A percentile compares a stretch with the other conserved stretches of the same genome.
These are phyloP conservation scores for Suillus plorans DNA, from an alignment of 768 basidiomycete species.

Conservation along the genomic window DNA sequence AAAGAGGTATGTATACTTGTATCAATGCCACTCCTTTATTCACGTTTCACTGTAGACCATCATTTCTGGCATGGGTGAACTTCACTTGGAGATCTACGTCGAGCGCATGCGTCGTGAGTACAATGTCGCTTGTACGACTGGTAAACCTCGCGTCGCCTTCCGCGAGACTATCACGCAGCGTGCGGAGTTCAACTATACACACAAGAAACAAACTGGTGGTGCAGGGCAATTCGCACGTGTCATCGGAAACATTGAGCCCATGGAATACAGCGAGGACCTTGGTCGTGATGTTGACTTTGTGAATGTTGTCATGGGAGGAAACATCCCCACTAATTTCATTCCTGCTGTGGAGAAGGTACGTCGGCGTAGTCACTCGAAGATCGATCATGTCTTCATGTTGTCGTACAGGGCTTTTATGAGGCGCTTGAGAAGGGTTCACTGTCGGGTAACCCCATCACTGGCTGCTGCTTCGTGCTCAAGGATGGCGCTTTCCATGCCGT, in stretches of 20 bases:
- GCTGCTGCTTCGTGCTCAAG: slow-evolving; percentile 82
- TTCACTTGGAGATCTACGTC: slow-evolving; percentile 98
- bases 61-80: slow-evolving; percentile 99
- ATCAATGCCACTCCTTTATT: not conserved
- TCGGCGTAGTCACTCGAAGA: slow-evolving; percentile 2
- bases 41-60: slow-evolving; percentile 66
- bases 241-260: slow-evolving; percentile 87
- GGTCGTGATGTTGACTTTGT: slow-evolving; percentile 86
- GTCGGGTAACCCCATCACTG: slow-evolving; percentile 84
- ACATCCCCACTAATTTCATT: slow-evolving; percentile 88
- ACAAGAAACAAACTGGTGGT: slow-evolving; percentile 98
- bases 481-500: slow-evolving; percentile 93
- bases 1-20: slow-evolving; percentile 75
- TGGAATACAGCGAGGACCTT: slow-evolving; percentile 69
- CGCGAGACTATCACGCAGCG: slow-evolving; percentile 89
- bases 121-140: slow-evolving; percentile 88
- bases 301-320: slow-evolving; percentile 87
- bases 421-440: slow-evolving; percentile 89
- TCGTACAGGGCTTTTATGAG: slow-evolving; percentile 84
- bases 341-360: slow-evolving; percentile 91
- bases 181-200: slow-evolving; percentile 84
- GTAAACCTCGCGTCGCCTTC: slow-evolving; percentile 95
- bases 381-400: not conserved
- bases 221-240: slow-evolving; percentile 96
- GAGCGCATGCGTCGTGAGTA: slow-evolving; percentile 99